phyloP scores from a whole-genome alignment of 1,139 yeast species.

The Ashbya aceris region DNA sequence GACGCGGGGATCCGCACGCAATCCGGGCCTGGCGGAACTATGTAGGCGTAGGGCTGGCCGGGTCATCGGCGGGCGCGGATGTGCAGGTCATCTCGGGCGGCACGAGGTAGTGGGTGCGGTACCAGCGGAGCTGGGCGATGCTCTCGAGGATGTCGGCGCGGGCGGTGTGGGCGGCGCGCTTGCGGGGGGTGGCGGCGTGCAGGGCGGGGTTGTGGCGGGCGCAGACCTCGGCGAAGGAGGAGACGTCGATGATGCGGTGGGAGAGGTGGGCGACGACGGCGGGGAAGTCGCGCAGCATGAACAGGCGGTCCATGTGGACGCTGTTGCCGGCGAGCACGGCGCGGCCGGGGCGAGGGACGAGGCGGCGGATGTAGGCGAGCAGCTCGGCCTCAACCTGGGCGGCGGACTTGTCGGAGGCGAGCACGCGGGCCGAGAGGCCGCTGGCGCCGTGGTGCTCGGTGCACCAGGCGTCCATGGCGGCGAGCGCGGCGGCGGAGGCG shows the following conservation, averaged over 20 bases:
- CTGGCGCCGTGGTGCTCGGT: constrained; percentile 63
- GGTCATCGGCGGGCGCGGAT: neutral
- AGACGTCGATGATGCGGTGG: constrained; percentile 83
- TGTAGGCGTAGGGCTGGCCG: too few species aligned
- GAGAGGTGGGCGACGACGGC: constrained; percentile 59
- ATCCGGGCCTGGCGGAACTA: too few species aligned
- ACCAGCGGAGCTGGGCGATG: constrained; percentile 75
- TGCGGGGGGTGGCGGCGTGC: constrained; percentile 45
- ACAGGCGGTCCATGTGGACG: constrained; percentile 83
- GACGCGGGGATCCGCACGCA: too few species aligned
- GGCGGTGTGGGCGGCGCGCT: constrained; percentile 73
- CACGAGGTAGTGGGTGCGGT: constrained; percentile 51
- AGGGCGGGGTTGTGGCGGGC: constrained; percentile 64
- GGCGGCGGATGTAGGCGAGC: constrained; percentile 47
- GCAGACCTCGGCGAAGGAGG: constrained; percentile 72
- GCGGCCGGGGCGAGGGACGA: constrained; percentile 41
- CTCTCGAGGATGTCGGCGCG: constrained; percentile 81
- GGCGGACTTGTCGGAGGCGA: constrained; percentile 46
- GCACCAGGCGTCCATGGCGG: constrained; percentile 82
- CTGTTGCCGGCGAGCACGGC: constrained; percentile 87
- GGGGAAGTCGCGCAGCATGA: constrained; percentile 80
- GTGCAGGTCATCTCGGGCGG: constrained; percentile 7
- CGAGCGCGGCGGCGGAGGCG: constrained; percentile 54
- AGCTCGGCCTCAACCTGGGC: constrained; percentile 57
- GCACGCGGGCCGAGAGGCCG: constrained; percentile 68